Evolutionary conservation across 2,329 filamentous ascomycete species (phyloP).

Genomic region (Phoma sp.): DNA sequence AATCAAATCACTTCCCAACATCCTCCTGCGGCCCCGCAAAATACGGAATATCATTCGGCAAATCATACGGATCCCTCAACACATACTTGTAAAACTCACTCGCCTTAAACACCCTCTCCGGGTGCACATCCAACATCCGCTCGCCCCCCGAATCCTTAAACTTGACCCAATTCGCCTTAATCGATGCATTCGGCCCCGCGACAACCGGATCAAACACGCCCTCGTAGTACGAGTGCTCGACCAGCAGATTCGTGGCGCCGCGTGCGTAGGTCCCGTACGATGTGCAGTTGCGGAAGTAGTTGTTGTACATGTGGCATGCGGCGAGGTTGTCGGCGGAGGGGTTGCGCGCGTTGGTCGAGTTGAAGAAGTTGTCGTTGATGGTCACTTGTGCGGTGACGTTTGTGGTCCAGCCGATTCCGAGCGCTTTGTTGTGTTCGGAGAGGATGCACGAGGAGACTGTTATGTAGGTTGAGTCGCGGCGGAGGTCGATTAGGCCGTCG

Average conservation of each 20-base stretch:
- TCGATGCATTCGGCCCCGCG: conserved; percentile 13
- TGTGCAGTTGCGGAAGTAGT: conserved; percentile 19
- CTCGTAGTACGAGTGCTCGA: conserved; percentile 18
- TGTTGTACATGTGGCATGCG: conserved; percentile 19
- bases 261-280: conserved; percentile 16
- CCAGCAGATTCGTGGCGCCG: conserved; percentile 10
- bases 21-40: conserved; percentile 19
- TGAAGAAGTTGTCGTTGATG: conserved; percentile 20
- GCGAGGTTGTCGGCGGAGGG: conserved; percentile 18
- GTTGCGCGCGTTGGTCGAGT: conserved; percentile 18
- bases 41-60: conserved; percentile 18
- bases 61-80: conserved; percentile 16
- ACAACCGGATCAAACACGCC: conserved; percentile 14
- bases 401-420: conserved; percentile 17
- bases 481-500: conserved; percentile 17
- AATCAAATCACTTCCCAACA: background rate
- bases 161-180: conserved; percentile 17
- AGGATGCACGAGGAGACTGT: conserved; percentile 13
- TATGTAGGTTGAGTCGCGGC: conserved; percentile 15
- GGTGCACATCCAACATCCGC: conserved; percentile 9
- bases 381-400: conserved; percentile 13
- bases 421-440: conserved; percentile 19
- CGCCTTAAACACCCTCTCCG: conserved; percentile 11
- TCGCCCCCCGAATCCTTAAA: conserved; percentile 6
- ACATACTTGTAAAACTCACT: conserved; percentile 13